A percentile compares a stretch with the other conserved stretches of the same genome.
These are phyloP conservation scores for Klebsormidium nitens DNA, from an alignment of 139 green algal species.

Conservation along the genomic window DNA sequence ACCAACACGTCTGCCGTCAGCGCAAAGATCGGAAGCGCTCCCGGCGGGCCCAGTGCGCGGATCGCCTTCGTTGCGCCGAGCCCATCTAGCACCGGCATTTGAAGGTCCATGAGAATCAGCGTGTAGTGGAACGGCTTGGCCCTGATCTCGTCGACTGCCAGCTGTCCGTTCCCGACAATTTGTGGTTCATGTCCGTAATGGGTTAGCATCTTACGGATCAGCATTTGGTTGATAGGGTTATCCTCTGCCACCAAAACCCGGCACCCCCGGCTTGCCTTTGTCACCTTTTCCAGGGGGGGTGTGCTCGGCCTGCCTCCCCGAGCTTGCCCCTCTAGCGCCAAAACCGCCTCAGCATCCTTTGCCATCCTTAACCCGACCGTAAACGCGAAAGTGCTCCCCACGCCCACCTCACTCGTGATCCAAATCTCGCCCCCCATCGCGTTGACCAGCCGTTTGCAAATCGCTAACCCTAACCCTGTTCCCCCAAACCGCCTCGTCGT, in stretches of 20 bases:
- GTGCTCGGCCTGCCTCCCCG: too few species aligned
- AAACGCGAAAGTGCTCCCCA: constrained; percentile 60
- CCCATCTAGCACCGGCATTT: constrained; percentile 84
- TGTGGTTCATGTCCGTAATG: constrained; percentile 29
- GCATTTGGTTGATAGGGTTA: constrained; percentile 37
- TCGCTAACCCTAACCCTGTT: constrained; percentile 31
- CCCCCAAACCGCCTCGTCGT: constrained; percentile 63
- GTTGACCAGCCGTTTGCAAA: constrained; percentile 37
- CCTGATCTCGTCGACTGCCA: constrained; percentile 29
- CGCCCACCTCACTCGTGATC: constrained; percentile 46
- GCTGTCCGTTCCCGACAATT: constrained; percentile 30
- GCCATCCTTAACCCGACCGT: constrained; percentile 37
- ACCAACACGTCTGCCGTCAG: constrained; percentile 34
- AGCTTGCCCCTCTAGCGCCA: background rate
- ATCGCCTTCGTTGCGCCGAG: constrained; percentile 53
- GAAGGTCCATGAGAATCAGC: constrained; percentile 83
- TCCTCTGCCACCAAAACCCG: constrained; percentile 33
- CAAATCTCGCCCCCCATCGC: constrained; percentile 57
- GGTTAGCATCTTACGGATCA: constrained; percentile 41
- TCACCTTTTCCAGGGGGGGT: too few species aligned
- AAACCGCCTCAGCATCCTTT: background rate
- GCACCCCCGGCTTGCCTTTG: constrained; percentile 4
- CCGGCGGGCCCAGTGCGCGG: constrained; percentile 8
- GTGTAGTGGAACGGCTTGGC: background rate
- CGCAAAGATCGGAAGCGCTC: constrained; percentile 24